Percentiles rank a stretch among this genome's conserved stretches.
phyloP scores from a whole-genome alignment of 495 filamentous ascomycete genomes.

The Penicillium lividum region DNA sequence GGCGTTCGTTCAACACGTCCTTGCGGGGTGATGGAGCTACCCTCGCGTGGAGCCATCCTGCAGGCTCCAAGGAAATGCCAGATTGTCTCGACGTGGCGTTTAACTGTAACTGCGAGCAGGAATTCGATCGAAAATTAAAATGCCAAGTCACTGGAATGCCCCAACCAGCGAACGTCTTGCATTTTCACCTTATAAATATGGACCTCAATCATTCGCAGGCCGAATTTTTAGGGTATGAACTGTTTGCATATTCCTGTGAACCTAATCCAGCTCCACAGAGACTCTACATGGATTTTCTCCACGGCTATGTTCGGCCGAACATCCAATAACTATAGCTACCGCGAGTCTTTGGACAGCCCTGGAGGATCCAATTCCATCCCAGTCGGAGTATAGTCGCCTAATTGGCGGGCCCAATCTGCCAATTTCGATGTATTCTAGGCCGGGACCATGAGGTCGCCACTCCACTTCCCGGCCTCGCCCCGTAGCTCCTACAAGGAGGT shows the following conservation, averaged over 20 bases:
- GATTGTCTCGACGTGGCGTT: slow-evolving; percentile 73
- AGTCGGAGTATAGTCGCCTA: background rate
- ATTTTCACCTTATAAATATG: too few relatives aligned
- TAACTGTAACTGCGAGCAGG: slow-evolving; percentile 21
- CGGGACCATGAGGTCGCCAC: background rate
- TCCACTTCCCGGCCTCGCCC: background rate
- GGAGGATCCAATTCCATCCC: background rate
- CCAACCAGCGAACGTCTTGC: too few relatives aligned
- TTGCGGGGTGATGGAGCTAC: slow-evolving; percentile 78
- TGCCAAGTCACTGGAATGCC: too few relatives aligned
- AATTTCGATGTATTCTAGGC: background rate
- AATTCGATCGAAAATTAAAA: background rate
- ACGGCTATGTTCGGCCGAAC: background rate
- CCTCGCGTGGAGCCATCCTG: slow-evolving; percentile 78
- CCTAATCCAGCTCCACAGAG: background rate
- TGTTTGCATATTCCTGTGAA: background rate
- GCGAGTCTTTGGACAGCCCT: background rate
- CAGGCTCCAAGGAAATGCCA: slow-evolving; percentile 75
- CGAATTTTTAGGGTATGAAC: background rate
- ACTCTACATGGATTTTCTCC: background rate
- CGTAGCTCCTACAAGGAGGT: background rate
- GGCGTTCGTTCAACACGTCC: slow-evolving; percentile 71
- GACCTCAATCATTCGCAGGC: background rate
- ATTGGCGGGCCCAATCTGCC: background rate
- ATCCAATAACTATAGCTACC: background rate